Evolutionary conservation across 2,329 filamentous ascomycete species (phyloP).

Genomic region (Lasiodiplodia theobromae): DNA sequence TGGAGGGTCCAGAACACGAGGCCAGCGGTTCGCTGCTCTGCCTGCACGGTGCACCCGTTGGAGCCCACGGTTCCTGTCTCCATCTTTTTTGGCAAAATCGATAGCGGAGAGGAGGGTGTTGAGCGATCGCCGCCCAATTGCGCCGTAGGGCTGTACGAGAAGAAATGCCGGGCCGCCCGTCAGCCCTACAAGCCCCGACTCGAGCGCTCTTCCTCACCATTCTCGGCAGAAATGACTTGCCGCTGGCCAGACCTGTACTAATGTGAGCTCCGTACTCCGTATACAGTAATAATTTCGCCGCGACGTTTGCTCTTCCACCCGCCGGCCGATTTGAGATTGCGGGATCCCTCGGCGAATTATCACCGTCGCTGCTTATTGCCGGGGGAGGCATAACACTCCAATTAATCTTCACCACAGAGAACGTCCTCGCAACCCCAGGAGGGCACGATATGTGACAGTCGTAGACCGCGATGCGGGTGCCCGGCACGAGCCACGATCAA

Average conservation of each 20-base stretch:
- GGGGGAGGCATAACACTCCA: background rate
- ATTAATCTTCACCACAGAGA: background rate
- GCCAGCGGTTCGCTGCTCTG: background rate
- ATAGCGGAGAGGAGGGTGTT: background rate
- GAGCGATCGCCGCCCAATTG: background rate
- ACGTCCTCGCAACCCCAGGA: background rate
- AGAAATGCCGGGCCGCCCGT: background rate
- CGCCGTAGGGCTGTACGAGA: slow-evolving; percentile 13
- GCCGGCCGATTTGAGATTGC: background rate
- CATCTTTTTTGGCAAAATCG: background rate
- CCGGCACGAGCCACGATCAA: background rate
- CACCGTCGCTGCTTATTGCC: background rate
- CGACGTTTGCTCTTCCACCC: background rate
- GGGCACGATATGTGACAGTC: background rate
- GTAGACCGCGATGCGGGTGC: background rate
- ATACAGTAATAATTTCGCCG: background rate
- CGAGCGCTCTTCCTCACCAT: background rate
- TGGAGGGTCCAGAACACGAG: background rate
- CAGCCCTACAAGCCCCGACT: slow-evolving; percentile 11
- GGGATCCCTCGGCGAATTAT: background rate
- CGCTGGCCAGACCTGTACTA: background rate
- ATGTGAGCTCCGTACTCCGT: background rate
- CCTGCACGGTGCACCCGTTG: slow-evolving; percentile 12
- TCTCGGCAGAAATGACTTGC: background rate
- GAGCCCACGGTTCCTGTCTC: background rate